Conservation (phyloP, 495 filamentous ascomycete genomes). For the Pseudoneurospora amorphoporcata region DNA sequence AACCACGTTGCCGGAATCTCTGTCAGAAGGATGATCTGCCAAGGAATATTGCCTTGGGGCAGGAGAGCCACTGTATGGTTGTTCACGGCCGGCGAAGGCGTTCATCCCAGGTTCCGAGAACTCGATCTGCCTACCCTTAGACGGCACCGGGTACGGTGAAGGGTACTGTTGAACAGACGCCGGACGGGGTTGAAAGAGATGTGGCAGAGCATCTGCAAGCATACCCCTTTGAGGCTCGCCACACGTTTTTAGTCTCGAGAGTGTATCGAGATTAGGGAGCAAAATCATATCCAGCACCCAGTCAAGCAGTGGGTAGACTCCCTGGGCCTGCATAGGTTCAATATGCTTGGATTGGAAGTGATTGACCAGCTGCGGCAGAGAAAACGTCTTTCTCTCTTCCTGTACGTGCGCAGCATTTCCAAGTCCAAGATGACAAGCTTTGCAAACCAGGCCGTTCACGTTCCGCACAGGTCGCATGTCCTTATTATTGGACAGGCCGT, state of each 20-base stretch:
- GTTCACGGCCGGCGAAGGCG: background rate
- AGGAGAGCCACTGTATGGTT: background rate
- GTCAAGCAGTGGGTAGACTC: slow-evolving; percentile 28
- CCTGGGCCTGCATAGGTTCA: slow-evolving; percentile 18
- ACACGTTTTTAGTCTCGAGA: slow-evolving; percentile 37
- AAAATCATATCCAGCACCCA: slow-evolving; percentile 66
- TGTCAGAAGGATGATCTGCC: background rate
- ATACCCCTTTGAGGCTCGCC: slow-evolving; percentile 47
- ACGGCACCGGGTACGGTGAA: background rate
- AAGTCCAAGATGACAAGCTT: slow-evolving; percentile 40
- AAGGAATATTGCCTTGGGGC: background rate
- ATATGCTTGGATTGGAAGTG: slow-evolving; percentile 59
- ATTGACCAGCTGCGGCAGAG: slow-evolving; percentile 49
- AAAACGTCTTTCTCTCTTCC: slow-evolving; percentile 42
- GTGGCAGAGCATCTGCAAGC: slow-evolving; percentile 49
- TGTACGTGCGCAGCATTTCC: slow-evolving; percentile 22
- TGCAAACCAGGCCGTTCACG: slow-evolving; percentile 54
- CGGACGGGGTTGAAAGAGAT: slow-evolving; percentile 10
- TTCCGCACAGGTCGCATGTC: slow-evolving; percentile 59
- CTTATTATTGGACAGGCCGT: slow-evolving; percentile 53
- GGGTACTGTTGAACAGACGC: background rate
- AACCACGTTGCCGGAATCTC: background rate
- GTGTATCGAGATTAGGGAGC: slow-evolving; percentile 42
- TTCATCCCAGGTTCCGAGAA: background rate
- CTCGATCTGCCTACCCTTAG: background rate